Percentiles rank a stretch among this genome's conserved stretches.
Conservation (phyloP, 2,329 filamentous ascomycete species). For the Epicoccum sorghinum region DNA sequence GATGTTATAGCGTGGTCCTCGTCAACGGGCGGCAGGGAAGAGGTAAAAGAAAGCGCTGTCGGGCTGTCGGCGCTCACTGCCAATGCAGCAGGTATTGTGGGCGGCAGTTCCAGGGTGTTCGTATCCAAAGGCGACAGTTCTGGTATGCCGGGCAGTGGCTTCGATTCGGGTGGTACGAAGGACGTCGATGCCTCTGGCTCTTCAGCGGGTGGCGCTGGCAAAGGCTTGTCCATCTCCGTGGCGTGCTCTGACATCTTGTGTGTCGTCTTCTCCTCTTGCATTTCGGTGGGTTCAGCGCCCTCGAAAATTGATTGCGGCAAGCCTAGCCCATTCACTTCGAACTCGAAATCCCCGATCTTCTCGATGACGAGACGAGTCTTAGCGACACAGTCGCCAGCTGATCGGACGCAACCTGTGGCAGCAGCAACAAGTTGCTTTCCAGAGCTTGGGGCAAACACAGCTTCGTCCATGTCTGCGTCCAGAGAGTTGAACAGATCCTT, state of each 20-base stretch:
- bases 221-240: conserved; percentile 45
- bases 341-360: conserved; percentile 87
- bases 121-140: conserved; percentile 44
- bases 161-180: conserved; percentile 61
- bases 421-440: conserved; percentile 76
- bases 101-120: conserved; percentile 31
- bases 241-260: conserved; percentile 21
- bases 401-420: conserved; percentile 85
- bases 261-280: conserved; percentile 19
- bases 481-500: conserved; percentile 76
- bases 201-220: conserved; percentile 46
- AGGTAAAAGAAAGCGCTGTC: conserved; percentile 51
- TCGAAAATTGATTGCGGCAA: conserved; percentile 51
- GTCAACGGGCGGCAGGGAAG: conserved; percentile 48
- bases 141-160: conserved; percentile 72
- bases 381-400: conserved; percentile 87
- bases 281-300: conserved; percentile 10
- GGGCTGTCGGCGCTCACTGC: conserved; percentile 36
- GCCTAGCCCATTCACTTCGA: conserved; percentile 55
- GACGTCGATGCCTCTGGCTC: conserved; percentile 49
- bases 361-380: conserved; percentile 87
- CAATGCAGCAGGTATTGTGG: conserved; percentile 25
- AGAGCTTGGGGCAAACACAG: conserved; percentile 80
- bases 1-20: conserved; percentile 33
- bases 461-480: conserved; percentile 71